Conservation (phyloP, 192 early-diverging fungal species). For the Linnemannia zychae region DNA sequence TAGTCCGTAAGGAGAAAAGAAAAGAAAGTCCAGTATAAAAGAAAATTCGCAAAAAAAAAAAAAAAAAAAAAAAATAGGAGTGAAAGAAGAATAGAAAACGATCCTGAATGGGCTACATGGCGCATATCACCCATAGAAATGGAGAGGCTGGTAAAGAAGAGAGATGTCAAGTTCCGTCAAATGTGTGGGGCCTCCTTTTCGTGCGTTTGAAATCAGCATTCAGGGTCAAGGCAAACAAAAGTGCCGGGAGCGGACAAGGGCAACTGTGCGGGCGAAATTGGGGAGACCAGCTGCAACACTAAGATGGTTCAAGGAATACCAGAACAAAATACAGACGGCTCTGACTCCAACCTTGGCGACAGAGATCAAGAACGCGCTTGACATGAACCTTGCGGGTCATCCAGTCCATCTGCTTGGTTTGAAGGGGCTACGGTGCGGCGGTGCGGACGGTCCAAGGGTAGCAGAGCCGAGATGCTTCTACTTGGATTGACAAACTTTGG, state of each 20-base stretch:
- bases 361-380: conserved; percentile 53
- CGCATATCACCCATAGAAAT: background rate
- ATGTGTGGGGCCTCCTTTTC: conserved; percentile 55
- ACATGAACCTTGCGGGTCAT: conserved; percentile 34
- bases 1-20: background rate
- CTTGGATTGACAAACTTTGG: background rate
- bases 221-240: background rate
- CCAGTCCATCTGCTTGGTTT: conserved; percentile 23
- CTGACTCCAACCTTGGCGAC: conserved; percentile 48
- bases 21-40: background rate
- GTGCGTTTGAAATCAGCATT: conserved; percentile 19
- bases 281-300: conserved; percentile 34
- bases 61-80: conserved; percentile 16
- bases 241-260: background rate
- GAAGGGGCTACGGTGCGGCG: background rate
- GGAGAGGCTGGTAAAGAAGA: conserved; percentile 39
- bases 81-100: conserved; percentile 4
- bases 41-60: conserved; percentile 2
- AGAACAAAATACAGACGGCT: conserved; percentile 24
- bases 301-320: background rate
- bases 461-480: conserved; percentile 9
- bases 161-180: conserved; percentile 57
- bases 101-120: background rate
- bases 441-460: background rate
- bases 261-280: background rate